Evolutionary conservation across 1,284 basidiomycete species (phyloP), one percentile per base, ranked within the genome.

Genomic region (Naganishia sp.): DNA sequence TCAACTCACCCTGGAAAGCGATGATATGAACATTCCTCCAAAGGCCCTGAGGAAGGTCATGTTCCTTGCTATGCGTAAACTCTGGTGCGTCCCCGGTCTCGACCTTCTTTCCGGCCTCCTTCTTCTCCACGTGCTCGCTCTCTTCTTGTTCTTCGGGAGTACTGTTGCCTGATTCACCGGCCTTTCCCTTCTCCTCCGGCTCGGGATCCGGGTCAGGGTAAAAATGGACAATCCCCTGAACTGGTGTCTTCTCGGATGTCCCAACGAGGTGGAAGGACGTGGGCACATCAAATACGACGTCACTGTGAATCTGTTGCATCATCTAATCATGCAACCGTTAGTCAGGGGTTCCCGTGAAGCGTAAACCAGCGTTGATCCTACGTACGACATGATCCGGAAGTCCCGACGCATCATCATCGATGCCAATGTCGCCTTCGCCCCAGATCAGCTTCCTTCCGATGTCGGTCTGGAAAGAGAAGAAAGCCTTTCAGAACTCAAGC

Each of bases 261-360:
- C 70, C 73, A 16, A 74, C 67, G 21, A 74, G 65, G 9, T 70
- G 56, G 55, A 74, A 74, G 2, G 52, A 56, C 5, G 68, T 60
- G 13, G 73, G 73, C 11, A 72, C 64, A 6, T 63, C 56, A 18
- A 64, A 50, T 31, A 73, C 71, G 56, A 69, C 68, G 50, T 74
- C 73, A 36, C 66, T 57, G 65, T 74, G 73, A 18, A 74, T 72
- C 65, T 74, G 72, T 60, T 73, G 72, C 57, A 71, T 71, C 55
- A 70, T 67, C 71, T 72, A 64, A 2, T 11, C 16, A 9, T 2
- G 5, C 18, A 6, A 28, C 16, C 11, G 36, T n/a, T 7, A 13
- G 13, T 31, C 10, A 52, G 48, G 7, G 21, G 21, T 21, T 21
- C 21, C 21, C 21, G 21, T 21, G 21, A 21, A 21, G 21, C 21